Evolutionary conservation across 129 eudicot species (phyloP).

Genomic region (Arctium minus): DNA sequence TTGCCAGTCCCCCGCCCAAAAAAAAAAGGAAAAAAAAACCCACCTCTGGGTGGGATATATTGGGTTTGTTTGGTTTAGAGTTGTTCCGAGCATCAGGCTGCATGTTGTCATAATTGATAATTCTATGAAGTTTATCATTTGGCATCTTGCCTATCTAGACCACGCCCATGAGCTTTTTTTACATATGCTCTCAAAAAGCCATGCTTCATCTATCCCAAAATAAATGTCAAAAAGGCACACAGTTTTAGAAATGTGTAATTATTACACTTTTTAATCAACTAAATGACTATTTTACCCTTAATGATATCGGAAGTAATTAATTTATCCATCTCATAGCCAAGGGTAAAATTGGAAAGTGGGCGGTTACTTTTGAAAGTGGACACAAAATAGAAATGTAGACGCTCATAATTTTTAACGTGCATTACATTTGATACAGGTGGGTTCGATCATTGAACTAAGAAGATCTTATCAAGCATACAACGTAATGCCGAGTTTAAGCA

Average conservation of each 20-base stretch:
- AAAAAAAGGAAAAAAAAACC: no score
- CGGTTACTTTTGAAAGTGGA: no score
- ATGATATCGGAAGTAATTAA: background rate
- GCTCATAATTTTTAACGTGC: background rate
- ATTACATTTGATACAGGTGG: constrained; percentile 52
- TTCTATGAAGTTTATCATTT: background rate
- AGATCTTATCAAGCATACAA: constrained; percentile 98
- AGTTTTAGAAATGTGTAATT: background rate
- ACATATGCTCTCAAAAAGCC: background rate
- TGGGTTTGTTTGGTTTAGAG: background rate
- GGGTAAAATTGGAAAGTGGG: background rate
- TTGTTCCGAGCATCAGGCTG: background rate
- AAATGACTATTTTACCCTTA: background rate
- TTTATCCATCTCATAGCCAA: background rate
- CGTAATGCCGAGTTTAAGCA: constrained; percentile 92
- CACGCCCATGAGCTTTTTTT: background rate
- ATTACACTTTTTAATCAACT: background rate
- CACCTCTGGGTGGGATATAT: no score
- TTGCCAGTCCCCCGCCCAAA: no score
- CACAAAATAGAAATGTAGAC: background rate
- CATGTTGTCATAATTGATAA: background rate
- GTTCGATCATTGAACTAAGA: constrained; percentile 90
- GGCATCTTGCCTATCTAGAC: background rate
- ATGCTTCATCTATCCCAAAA: background rate
- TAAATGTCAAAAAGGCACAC: background rate